Evolutionary conservation across 78 protist genomes (phyloP).

Genomic region (slime mould (Dictyostelium discoideum)): DNA sequence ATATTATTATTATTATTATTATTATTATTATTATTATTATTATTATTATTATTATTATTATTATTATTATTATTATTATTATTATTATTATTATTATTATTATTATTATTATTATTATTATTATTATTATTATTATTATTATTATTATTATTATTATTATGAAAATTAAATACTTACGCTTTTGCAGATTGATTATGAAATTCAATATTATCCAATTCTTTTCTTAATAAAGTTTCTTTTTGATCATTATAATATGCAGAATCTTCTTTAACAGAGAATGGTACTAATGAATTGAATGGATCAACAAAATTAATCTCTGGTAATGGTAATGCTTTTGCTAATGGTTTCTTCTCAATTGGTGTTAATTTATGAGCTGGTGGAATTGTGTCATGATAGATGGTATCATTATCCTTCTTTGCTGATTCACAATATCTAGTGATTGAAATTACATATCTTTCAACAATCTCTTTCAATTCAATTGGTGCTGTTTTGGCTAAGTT

Average conservation of each 20-base stretch:
- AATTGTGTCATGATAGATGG: conserved; percentile 69
- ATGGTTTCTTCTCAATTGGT: conserved; percentile 73
- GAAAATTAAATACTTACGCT: conserved; percentile 59
- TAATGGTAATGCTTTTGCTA: conserved; percentile 61
- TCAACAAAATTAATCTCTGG: conserved; percentile 54
- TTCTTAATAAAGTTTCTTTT: conserved; percentile 63
- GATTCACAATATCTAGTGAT: conserved; percentile 19
- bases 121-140: no score
- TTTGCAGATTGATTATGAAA: conserved; percentile 65
- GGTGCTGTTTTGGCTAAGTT: conserved; percentile 6
- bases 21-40: no score
- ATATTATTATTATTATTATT: no score
- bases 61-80: no score
- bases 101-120: no score
- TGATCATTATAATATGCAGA: conserved; percentile 65
- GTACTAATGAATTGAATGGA: conserved; percentile 63
- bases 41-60: no score
- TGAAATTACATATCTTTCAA: not conserved
- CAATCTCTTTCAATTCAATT: conserved; percentile 30
- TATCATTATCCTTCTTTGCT: conserved; percentile 77
- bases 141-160: no score
- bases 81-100: no score
- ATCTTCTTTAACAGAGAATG: conserved; percentile 78
- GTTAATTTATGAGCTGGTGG: conserved; percentile 60
- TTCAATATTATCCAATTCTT: conserved; percentile 56